Evolutionary conservation across 768 basidiomycete species (phyloP), one percentile per base, ranked within the genome.

Genomic region (Tylopilus plumbeoviolaceoides): DNA sequence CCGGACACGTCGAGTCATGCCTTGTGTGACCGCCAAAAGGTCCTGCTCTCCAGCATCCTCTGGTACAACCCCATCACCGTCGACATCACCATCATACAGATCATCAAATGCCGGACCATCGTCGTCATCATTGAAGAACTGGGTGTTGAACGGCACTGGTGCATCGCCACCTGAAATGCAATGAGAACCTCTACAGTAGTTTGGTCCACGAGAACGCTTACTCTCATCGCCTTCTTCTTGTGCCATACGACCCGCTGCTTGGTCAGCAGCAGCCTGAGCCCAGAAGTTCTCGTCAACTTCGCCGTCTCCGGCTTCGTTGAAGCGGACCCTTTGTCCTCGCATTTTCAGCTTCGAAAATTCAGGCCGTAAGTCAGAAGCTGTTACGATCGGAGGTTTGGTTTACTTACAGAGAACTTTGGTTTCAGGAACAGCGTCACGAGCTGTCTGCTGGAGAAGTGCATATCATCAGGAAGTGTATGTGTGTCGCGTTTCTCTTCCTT

Each of bases 281-380:
- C 97, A 98, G 75, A 94, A 98, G 56, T 89, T 84, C 71, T 95
- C 93, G 65, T 98, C 95, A 25, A 95, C 85, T 69, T 97, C 94
- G 27, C 89, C 93, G 58, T 93, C 87, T 27, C 79, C 82, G 27
- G 79, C 76, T 51, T 82, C 78, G 51, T 84, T 82, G 43, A 74
- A 57, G 47, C 68, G 60, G 28, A 77, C 81, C 35, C 78, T 77
- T 50, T 83, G 83, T 8, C 90, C 89, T 14, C 94, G 84, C 92
- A 97, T 94, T 64, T 83, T 89, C 35, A 98, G 72, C 95, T 98
- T 66, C 8, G 53, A 45, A 21, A 7, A 51, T 7, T 53, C 23
- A 50, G 21, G 9, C 23, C 10, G 17, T n/a, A 47, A 9, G 43
- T 59, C 28, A 54, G 30, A 23, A 43, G 53, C 23, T 31, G 40